These are phyloP conservation scores for Sarocladium kiliense DNA, from an alignment of 2,329 filamentous ascomycete genomes.

Conservation along the genomic window DNA sequence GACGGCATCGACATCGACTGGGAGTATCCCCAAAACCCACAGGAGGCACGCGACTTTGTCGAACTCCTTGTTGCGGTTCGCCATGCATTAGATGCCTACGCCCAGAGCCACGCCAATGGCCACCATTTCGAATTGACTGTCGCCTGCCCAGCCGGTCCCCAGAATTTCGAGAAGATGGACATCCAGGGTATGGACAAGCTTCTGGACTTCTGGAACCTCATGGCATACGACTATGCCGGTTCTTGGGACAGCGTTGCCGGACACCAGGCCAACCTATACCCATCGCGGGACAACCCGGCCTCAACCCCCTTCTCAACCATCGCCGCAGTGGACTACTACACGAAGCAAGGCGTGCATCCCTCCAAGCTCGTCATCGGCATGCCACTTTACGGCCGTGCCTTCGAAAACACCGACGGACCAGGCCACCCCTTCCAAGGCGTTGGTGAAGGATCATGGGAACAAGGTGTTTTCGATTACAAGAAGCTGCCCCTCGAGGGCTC, in stretches of 20 bases:
- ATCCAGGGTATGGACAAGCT: conserved; percentile 59
- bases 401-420: conserved; percentile 70
- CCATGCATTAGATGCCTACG: conserved; percentile 53
- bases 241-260: conserved; percentile 69
- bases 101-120: conserved; percentile 32
- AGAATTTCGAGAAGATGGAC: conserved; percentile 59
- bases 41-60: conserved; percentile 54
- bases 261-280: conserved; percentile 77
- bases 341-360: conserved; percentile 54
- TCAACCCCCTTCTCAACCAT: conserved; percentile 75
- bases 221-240: conserved; percentile 87
- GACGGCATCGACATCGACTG: conserved; percentile 66
- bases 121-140: conserved; percentile 61
- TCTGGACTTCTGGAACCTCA: conserved; percentile 74
- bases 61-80: conserved; percentile 53
- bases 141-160: conserved; percentile 56
- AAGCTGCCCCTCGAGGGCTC: conserved; percentile 66
- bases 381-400: conserved; percentile 86
- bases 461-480: conserved; percentile 86
- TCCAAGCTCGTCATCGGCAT: conserved; percentile 83
- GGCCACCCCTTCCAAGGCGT: conserved; percentile 66
- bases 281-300: conserved; percentile 47
- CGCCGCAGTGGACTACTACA: conserved; percentile 67
- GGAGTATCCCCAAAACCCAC: conserved; percentile 55
- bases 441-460: conserved; percentile 78